phyloP scores from a whole-genome alignment of 768 basidiomycete genomes.

The Lentinula sp. region DNA sequence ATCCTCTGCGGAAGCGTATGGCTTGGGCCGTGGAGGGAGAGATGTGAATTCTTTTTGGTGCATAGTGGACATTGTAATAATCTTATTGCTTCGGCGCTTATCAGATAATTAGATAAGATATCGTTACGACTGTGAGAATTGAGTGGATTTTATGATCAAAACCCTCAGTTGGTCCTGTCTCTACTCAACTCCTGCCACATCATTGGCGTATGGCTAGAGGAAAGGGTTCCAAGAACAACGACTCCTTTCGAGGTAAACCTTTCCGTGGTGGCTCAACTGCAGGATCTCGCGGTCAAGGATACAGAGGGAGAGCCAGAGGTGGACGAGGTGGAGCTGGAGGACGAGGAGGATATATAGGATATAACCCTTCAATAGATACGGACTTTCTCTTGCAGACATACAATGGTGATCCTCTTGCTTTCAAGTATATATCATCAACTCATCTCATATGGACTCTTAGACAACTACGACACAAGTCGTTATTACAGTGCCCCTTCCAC shows the following conservation, averaged over 20 bases:
- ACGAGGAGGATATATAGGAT: conserved; percentile 21
- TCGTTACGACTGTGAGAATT: background rate
- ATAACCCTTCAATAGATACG: conserved; percentile 14
- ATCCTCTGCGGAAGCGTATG: background rate
- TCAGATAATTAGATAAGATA: background rate
- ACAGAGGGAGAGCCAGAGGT: conserved; percentile 17
- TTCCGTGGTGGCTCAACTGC: background rate
- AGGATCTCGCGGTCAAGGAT: conserved; percentile 12
- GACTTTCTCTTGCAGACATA: conserved; percentile 21
- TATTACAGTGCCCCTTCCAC: background rate
- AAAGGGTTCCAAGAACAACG: background rate
- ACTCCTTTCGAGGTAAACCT: background rate
- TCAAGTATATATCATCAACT: background rate
- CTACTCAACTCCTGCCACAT: background rate
- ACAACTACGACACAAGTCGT: conserved; percentile 11
- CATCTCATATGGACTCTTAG: background rate
- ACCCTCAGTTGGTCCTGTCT: background rate
- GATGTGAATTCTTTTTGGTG: background rate
- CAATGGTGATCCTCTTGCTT: background rate
- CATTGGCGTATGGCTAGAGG: conserved; percentile 3
- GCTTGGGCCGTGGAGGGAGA: background rate
- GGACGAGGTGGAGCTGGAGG: conserved; percentile 21
- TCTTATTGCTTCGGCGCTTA: background rate
- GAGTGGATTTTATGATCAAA: too few relatives aligned
- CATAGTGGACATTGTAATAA: background rate